Evolutionary conservation across 2,329 filamentous ascomycete species (phyloP), one percentile per base, ranked within the genome.

Genomic region (Monosporascus cannonballus): DNA sequence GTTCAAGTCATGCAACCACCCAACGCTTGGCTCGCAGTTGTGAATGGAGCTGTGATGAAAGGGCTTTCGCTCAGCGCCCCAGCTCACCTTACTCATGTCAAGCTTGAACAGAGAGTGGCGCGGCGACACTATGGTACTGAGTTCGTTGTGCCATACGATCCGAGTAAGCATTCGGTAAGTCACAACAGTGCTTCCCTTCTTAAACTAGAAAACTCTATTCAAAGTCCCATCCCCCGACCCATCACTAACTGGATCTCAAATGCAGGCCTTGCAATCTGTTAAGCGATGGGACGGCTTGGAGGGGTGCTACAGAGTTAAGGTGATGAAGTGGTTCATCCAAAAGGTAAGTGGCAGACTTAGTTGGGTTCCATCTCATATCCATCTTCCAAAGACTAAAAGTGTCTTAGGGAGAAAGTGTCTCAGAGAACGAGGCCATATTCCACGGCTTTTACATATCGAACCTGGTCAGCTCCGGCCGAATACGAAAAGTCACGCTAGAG

Each of bases 21-120:
- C 17, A 73, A 74, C 54, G 71, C 75, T 3, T 80, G 77, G 77
- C 69, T 71, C 1, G 74, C 77, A 1, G 75, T 80, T 6, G 76
- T 77, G 2, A 73, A 74, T 36, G 78, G 78, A 6, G 78, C 78
- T 17, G 74, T 75, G 4, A 75, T 78, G 42, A 46, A 46, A 27
- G 42, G 42, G 22, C 42, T 46, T 27, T 22, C 42, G 1, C 42
- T 46, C 42, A 46, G 42, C 42, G 42, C 42, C n/a, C 42, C 42
- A 17, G 24, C 4, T 27, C 42, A 46, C 6, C 22, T 46, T n/a
- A 46, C 22, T 27, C 42, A n/a, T 4, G 42, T 46, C 42, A 25
- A 27, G 11, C 4, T 46, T 6, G 42, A 46, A n/a, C 24, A 46
- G 9, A 25, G 42, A 15, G 22, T 46, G 11, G 42, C 42, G 7